Evolutionary conservation across 2,329 filamentous ascomycete genomes (phyloP).

Genomic region (Rutstroemia sp.): DNA sequence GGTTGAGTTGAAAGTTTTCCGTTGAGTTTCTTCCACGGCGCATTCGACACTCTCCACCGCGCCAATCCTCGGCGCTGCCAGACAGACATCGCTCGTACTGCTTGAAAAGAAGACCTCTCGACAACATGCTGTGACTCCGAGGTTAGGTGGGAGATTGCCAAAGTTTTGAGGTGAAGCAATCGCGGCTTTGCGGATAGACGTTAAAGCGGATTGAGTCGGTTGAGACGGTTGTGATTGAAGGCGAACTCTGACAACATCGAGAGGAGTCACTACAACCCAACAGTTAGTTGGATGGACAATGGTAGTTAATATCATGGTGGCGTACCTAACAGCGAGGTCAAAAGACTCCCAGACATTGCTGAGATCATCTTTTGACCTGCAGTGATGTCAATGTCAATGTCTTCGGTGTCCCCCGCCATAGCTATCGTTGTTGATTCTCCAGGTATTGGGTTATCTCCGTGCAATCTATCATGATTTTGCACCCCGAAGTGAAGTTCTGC

Average conservation of each 20-base stretch:
- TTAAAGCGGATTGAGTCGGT: slow-evolving; percentile 42
- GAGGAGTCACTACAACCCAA: slow-evolving; percentile 65
- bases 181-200: slow-evolving; percentile 47
- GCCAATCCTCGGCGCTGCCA: slow-evolving; percentile 28
- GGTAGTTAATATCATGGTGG: background rate
- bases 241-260: slow-evolving; percentile 93
- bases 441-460: slow-evolving; percentile 24
- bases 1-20: slow-evolving; percentile 80
- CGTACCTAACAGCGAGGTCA: slow-evolving; percentile 81
- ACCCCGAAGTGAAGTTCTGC: background rate
- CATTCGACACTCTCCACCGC: slow-evolving; percentile 45
- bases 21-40: slow-evolving; percentile 79
- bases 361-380: slow-evolving; percentile 90
- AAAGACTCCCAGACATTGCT: slow-evolving; percentile 79
- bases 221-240: slow-evolving; percentile 65
- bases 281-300: slow-evolving; percentile 4
- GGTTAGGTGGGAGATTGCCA: slow-evolving; percentile 67
- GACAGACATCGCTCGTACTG: slow-evolving; percentile 56
- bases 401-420: slow-evolving; percentile 29
- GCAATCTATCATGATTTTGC: slow-evolving; percentile 25
- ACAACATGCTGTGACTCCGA: slow-evolving; percentile 91
- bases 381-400: slow-evolving; percentile 58
- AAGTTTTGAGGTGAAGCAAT: slow-evolving; percentile 45
- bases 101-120: slow-evolving; percentile 96
- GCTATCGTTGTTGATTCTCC: slow-evolving; percentile 22